Evolutionary conservation across 1,139 yeast genomes (phyloP).

Genomic region (Candida neerlandica): DNA sequence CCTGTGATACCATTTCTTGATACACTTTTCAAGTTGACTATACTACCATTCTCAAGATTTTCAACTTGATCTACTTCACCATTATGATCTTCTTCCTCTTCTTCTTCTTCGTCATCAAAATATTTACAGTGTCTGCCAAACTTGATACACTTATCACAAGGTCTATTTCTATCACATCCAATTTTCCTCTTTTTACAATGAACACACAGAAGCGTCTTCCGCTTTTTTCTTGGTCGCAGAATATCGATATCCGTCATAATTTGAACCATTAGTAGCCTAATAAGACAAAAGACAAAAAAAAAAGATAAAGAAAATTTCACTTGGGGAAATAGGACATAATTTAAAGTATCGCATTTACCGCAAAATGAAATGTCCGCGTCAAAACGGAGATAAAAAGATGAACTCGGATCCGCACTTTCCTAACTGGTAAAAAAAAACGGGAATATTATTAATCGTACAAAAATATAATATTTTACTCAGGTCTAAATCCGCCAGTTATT

Average conservation of each 20-base stretch:
- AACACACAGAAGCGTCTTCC: conserved; percentile 23
- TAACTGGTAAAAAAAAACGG: not conserved
- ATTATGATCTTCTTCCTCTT: not conserved
- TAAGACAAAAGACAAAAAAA: not conserved
- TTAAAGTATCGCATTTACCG: too few species aligned
- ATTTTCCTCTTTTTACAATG: conserved; percentile 44
- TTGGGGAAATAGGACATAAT: too few species aligned
- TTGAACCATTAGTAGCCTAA: not conserved
- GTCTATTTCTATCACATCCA: conserved; percentile 32
- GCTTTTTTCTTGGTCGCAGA: not conserved
- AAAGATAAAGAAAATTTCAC: not conserved
- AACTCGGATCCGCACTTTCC: not conserved
- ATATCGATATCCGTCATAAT: not conserved
- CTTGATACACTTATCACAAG: conserved; percentile 34
- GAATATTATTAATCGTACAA: not conserved
- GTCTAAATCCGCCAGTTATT: conserved; percentile 9
- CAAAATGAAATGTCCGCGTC: too few species aligned
- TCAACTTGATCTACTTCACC: too few species aligned
- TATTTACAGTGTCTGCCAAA: conserved; percentile 32
- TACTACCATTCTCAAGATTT: not conserved
- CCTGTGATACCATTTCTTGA: too few species aligned
- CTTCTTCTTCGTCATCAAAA: not conserved
- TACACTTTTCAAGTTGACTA: too few species aligned
- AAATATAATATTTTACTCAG: not conserved
- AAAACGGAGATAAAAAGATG: not conserved